A percentile compares a stretch with the other conserved stretches of the same genome.
Conservation (phyloP, 2,329 filamentous ascomycete genomes). For the Sclerotiophoma versabilis region DNA sequence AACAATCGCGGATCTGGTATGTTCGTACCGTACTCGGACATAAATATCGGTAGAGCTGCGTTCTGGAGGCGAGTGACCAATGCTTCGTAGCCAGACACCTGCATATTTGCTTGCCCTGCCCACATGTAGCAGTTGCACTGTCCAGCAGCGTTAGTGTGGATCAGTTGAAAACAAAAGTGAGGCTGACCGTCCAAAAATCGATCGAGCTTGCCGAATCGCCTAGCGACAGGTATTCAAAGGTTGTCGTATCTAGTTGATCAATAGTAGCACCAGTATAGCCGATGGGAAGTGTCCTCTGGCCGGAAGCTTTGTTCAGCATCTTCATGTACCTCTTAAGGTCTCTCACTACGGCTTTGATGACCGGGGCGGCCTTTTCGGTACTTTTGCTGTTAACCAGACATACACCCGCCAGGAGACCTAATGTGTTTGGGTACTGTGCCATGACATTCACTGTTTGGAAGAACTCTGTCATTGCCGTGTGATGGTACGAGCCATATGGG, state of each 20-base stretch:
- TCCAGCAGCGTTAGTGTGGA: neutral
- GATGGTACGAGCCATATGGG: constrained; percentile 16
- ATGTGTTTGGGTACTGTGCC: constrained; percentile 16
- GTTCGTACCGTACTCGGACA: constrained; percentile 19
- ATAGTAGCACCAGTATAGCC: constrained; percentile 9
- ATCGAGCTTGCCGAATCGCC: constrained; percentile 12
- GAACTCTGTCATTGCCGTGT: neutral
- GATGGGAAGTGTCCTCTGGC: constrained; percentile 10
- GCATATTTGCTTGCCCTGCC: constrained; percentile 6
- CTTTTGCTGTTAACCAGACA: constrained; percentile 1
- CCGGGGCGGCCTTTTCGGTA: neutral
- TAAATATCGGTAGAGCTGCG: constrained; percentile 13
- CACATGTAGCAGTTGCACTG: constrained; percentile 15
- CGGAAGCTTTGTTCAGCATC: constrained; percentile 1
- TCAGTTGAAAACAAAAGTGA: too few relatives aligned
- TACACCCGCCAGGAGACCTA: constrained; percentile 12
- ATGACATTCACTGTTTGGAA: constrained; percentile 15
- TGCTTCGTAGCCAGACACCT: constrained; percentile 4
- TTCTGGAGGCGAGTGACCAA: neutral
- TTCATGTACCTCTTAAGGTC: constrained; percentile 20
- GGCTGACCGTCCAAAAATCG: constrained; percentile 17
- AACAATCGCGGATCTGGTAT: constrained; percentile 4
- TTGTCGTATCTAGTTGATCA: constrained; percentile 2
- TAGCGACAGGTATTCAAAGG: constrained; percentile 8
- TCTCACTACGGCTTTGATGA: constrained; percentile 18